These are phyloP conservation scores for Colletotrichum scovillei DNA, from an alignment of 2,329 filamentous ascomycete species.

Conservation along the genomic window DNA sequence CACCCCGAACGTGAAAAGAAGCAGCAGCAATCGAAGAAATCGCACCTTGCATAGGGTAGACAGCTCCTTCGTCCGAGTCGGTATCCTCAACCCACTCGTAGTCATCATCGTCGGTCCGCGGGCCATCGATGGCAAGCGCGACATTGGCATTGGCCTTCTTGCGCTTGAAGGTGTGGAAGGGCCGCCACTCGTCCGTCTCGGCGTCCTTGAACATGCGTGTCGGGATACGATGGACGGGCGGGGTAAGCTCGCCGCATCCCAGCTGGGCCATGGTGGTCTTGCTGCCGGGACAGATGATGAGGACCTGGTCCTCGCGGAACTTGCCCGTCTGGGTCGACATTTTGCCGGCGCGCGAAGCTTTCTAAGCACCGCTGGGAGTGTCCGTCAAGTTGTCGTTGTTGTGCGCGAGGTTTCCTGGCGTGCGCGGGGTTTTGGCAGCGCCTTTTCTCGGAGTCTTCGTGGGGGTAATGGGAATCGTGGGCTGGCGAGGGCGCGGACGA, in stretches of 20 bases:
- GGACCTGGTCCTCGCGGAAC: constrained; percentile 73
- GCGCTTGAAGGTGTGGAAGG: constrained; percentile 80
- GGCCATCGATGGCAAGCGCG: constrained; percentile 27
- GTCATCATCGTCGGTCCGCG: constrained; percentile 61
- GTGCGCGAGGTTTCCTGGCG: not conserved
- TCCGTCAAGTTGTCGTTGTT: not conserved
- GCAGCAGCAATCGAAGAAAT: constrained; percentile 38
- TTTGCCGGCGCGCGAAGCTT: constrained; percentile 35
- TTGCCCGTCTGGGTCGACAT: constrained; percentile 70
- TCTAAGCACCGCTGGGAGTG: constrained; percentile 1
- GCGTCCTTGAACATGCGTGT: constrained; percentile 95
- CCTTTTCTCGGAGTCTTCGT: constrained; percentile 15
- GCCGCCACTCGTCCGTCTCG: constrained; percentile 79
- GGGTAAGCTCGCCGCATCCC: constrained; percentile 90
- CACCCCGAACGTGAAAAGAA: not conserved
- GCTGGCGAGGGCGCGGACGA: constrained; percentile 21
- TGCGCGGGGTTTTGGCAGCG: not conserved
- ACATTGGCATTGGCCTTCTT: constrained; percentile 56
- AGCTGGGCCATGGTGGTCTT: constrained; percentile 92
- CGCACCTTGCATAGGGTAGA: constrained; percentile 81
- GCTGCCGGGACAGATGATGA: constrained; percentile 84
- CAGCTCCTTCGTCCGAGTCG: constrained; percentile 86
- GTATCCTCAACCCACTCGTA: constrained; percentile 88
- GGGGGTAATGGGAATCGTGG: constrained; percentile 18
- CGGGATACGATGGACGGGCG: constrained; percentile 84